phyloP scores from a whole-genome alignment of 2,329 filamentous ascomycete genomes.

The Daldinia sp. region DNA sequence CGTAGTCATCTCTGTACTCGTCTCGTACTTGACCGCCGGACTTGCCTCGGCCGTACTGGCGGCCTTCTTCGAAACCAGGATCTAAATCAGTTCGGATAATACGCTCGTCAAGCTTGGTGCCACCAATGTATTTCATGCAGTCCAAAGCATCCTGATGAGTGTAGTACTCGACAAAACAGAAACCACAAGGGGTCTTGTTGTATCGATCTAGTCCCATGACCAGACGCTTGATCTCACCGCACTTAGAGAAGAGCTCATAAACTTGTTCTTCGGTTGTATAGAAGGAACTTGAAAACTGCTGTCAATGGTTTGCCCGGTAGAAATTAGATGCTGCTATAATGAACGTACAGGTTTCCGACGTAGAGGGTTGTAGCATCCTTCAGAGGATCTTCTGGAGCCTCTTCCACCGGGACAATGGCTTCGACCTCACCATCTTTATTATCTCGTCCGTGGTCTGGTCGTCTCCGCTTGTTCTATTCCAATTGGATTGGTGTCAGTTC shows the following conservation, averaged over 20 bases:
- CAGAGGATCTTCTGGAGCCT: conserved; percentile 76
- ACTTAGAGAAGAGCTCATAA: conserved; percentile 94
- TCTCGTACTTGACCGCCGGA: conserved; percentile 96
- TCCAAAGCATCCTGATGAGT: conserved; percentile 96
- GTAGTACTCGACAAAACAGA: conserved; percentile 99
- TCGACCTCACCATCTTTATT: conserved; percentile 64
- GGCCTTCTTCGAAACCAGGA: conserved; percentile 92
- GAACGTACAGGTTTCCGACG: conserved; percentile 86
- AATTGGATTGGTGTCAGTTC: conserved; percentile 23
- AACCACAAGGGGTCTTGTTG: conserved; percentile 97
- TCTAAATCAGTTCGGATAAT: conserved; percentile 96
- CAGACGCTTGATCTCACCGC: conserved; percentile 96
- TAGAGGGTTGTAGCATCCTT: conserved; percentile 93
- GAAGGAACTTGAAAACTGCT: conserved; percentile 69
- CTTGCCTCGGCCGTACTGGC: conserved; percentile 95
- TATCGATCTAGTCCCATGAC: conserved; percentile 98
- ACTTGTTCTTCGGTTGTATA: conserved; percentile 99
- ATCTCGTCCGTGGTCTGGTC: conserved; percentile 59
- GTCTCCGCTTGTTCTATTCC: conserved; percentile 74
- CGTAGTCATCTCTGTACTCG: conserved; percentile 96
- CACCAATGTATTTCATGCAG: conserved; percentile 98
- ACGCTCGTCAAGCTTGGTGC: conserved; percentile 96
- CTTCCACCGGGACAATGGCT: conserved; percentile 54
- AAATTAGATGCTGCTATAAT: conserved; percentile 1
- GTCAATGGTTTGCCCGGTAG: conserved; percentile 5